Percentiles rank a stretch among this genome's conserved stretches.
These are phyloP conservation scores for Fusarium falciforme DNA, from an alignment of 2,329 filamentous ascomycete genomes.

Conservation along the genomic window DNA sequence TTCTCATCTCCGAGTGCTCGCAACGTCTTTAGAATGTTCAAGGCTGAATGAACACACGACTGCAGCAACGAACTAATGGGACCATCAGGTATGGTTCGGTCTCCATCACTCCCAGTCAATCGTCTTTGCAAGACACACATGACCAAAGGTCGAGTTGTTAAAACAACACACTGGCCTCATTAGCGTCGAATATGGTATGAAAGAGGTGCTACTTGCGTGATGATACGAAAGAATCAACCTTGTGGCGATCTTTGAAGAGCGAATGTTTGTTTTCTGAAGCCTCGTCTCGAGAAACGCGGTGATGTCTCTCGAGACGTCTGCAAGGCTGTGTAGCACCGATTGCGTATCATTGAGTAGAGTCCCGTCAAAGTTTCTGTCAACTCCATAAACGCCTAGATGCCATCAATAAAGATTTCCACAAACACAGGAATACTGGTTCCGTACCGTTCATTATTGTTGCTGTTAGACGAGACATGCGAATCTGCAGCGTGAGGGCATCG, in stretches of 20 bases:
- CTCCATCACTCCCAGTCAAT: background rate
- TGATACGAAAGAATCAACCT: background rate
- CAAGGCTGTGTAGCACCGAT: background rate
- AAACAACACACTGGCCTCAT: background rate
- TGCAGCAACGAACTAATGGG: background rate
- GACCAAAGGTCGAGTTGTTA: background rate
- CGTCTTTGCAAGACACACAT: background rate
- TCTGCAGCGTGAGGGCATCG: background rate
- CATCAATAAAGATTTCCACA: background rate
- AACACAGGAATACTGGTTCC: too few species aligned
- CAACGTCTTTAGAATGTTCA: background rate
- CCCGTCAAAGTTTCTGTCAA: conserved; percentile 3
- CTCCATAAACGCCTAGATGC: conserved; percentile 3
- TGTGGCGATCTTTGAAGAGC: background rate
- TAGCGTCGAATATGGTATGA: background rate
- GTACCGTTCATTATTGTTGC: background rate
- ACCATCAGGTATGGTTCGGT: background rate
- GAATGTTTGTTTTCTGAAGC: background rate
- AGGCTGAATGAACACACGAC: background rate
- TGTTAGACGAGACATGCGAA: background rate
- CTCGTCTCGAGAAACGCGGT: background rate
- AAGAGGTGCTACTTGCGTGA: background rate
- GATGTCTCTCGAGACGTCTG: background rate
- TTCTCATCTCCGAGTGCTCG: background rate
- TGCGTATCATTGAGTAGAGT: conserved; percentile 10